Evolutionary conservation across 108 stramenopile genomes (phyloP).

Genomic region (Schizochytrium sp.): DNA sequence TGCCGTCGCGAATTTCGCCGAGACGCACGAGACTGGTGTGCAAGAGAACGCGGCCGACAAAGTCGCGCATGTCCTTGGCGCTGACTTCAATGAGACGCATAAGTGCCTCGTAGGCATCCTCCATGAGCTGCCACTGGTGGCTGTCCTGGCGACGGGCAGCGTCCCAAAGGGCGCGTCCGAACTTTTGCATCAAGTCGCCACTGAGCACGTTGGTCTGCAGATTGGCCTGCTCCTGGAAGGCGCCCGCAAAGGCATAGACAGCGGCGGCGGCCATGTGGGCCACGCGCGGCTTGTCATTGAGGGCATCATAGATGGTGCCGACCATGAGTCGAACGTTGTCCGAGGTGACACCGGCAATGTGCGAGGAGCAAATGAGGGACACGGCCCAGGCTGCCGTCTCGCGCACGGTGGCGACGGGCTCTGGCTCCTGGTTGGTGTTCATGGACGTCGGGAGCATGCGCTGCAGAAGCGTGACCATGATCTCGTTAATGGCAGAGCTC

Average conservation of each 20-base stretch:
- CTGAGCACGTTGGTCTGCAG: neutral
- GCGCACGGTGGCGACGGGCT: neutral
- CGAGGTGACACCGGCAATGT: neutral
- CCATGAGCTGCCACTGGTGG: neutral
- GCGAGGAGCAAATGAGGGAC: neutral
- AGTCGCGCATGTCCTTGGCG: neutral
- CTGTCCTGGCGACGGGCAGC: neutral
- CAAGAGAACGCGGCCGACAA: neutral
- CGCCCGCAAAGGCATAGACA: neutral
- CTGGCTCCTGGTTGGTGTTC: neutral
- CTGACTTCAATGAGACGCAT: neutral
- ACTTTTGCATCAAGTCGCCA: neutral
- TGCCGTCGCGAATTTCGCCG: neutral
- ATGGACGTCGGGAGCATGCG: neutral
- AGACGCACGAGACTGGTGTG: neutral
- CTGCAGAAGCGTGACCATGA: neutral
- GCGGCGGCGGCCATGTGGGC: conserved; percentile 8
- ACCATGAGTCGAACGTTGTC: neutral
- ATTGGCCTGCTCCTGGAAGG: neutral
- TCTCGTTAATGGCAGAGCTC: neutral
- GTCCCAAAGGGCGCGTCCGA: neutral
- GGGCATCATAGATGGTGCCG: neutral
- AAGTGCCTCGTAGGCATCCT: neutral
- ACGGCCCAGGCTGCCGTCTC: conserved; percentile 4
- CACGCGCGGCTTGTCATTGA: neutral